A percentile compares a stretch with the other conserved stretches of the same genome.
Conservation (phyloP, 768 basidiomycete species). For the Tylopilus sp. region DNA sequence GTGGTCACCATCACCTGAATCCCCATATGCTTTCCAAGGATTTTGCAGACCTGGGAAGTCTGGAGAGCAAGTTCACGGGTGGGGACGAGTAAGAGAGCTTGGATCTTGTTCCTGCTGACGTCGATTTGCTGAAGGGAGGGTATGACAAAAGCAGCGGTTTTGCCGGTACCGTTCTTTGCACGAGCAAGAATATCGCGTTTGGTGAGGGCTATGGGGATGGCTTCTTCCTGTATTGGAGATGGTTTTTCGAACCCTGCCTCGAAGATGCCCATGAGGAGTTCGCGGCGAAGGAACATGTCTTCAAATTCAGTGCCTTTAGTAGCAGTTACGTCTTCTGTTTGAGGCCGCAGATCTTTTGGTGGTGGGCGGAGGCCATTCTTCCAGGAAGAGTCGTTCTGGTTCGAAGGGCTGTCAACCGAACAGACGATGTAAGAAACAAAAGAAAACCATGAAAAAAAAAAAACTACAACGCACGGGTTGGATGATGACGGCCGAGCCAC, state of each 20-base stretch:
- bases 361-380: conserved; percentile 77
- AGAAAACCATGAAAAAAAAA: not conserved
- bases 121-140: conserved; percentile 94
- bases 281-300: conserved; percentile 87
- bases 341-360: conserved; percentile 89
- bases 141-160: conserved; percentile 99
- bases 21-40: conserved; percentile 91
- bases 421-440: conserved; percentile 1
- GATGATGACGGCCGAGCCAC: conserved; percentile 31
- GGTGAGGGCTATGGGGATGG: conserved; percentile 91
- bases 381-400: conserved; percentile 48
- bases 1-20: conserved; percentile 99
- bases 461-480: conserved; percentile 20
- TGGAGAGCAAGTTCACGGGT: conserved; percentile 98
- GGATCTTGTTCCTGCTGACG: conserved; percentile 79
- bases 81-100: conserved; percentile 94
- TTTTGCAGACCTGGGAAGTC: conserved; percentile 99
- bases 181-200: conserved; percentile 93
- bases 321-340: conserved; percentile 95
- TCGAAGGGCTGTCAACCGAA: conserved; percentile 22
- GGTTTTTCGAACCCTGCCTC: conserved; percentile 97
- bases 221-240: conserved; percentile 98
- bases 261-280: conserved; percentile 99
- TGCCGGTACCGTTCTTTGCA: conserved; percentile 96
- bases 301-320: conserved; percentile 96